Conservation (phyloP, 805 yeast species). For the Myxozyma sirexii region DNA sequence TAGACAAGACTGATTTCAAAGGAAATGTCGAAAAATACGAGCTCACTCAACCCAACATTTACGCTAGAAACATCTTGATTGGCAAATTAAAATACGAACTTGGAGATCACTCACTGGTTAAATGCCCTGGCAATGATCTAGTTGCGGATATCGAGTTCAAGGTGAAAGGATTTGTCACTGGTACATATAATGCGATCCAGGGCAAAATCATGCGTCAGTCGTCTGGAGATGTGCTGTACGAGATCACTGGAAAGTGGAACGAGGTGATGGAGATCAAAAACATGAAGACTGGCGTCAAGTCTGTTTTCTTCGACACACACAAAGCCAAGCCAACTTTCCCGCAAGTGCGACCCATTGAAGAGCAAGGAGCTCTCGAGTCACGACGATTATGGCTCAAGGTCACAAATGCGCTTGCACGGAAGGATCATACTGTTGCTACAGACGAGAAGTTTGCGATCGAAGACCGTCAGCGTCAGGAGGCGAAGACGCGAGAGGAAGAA, state of each 20-base stretch:
- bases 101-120: constrained; percentile 87
- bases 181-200: constrained; percentile 85
- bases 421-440: constrained; percentile 84
- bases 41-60: constrained; percentile 93
- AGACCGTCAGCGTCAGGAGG: constrained; percentile 74
- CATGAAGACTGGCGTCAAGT: constrained; percentile 51
- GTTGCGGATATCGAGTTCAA: constrained; percentile 89
- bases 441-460: constrained; percentile 86
- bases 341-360: constrained; percentile 70
- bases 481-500: constrained; percentile 73
- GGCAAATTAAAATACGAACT: constrained; percentile 88
- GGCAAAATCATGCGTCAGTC: constrained; percentile 63
- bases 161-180: constrained; percentile 90
- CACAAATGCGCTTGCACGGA: constrained; percentile 71
- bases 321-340: constrained; percentile 61
- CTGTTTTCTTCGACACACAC: constrained; percentile 63
- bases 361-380: constrained; percentile 82
- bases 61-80: constrained; percentile 88
- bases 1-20: constrained; percentile 55
- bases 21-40: constrained; percentile 67
- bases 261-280: constrained; percentile 73
- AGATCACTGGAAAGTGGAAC: constrained; percentile 91
- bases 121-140: constrained; percentile 59
- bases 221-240: constrained; percentile 60
- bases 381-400: constrained; percentile 83